These are phyloP conservation scores for Claviceps sp. DNA, from an alignment of 2,329 filamentous ascomycete species.

Conservation along the genomic window DNA sequence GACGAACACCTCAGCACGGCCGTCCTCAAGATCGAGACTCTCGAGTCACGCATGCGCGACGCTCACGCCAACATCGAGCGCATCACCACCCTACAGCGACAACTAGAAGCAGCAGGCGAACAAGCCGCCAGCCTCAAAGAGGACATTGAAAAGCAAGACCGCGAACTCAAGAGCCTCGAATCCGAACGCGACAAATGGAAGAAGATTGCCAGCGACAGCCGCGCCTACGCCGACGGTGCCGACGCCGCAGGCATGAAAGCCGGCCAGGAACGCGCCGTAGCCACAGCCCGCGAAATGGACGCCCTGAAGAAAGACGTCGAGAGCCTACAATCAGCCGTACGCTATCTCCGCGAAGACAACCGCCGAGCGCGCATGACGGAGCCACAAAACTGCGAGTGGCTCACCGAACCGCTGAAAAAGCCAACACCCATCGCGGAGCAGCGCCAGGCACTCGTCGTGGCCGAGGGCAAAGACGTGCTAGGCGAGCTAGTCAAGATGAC, in stretches of 20 bases:
- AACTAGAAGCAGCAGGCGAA: conserved; percentile 39
- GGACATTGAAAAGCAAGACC: conserved; percentile 53
- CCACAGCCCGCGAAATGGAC: conserved; percentile 61
- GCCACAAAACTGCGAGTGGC: conserved; percentile 44
- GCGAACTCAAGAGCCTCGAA: conserved; percentile 51
- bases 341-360: conserved; percentile 56
- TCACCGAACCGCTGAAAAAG: conserved; percentile 43
- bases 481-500: conserved; percentile 52
- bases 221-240: conserved; percentile 39
- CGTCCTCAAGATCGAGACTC: conserved; percentile 83
- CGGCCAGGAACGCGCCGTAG: conserved; percentile 53
- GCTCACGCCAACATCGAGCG: conserved; percentile 62
- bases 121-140: conserved; percentile 42
- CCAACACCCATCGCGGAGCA: conserved; percentile 31
- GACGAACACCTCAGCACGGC: conserved; percentile 78
- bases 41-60: conserved; percentile 77
- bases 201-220: conserved; percentile 51
- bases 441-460: conserved; percentile 36
- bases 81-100: conserved; percentile 50
- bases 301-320: conserved; percentile 55
- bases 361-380: conserved; percentile 45
- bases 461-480: conserved; percentile 51
- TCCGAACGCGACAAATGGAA: conserved; percentile 57
- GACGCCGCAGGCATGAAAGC: conserved; percentile 38
- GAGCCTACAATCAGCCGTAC: conserved; percentile 49